Evolutionary conservation across 2,329 filamentous ascomycete genomes (phyloP), one percentile per base, ranked within the genome.

Genomic region (Xylariaceae sp.): DNA sequence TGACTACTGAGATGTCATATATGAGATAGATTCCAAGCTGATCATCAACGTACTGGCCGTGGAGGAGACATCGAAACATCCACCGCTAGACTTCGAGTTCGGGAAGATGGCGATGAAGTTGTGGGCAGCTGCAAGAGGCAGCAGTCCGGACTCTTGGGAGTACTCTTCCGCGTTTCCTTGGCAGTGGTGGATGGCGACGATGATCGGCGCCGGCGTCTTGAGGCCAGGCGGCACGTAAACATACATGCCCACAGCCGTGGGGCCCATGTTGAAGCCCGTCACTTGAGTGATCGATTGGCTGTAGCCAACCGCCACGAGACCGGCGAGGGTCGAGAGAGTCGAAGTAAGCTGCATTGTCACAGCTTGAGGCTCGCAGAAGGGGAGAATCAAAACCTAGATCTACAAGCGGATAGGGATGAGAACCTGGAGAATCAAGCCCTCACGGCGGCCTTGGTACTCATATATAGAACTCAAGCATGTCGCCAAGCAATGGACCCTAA

Each of bases 11-110:
- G 22, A 8, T 3, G 11, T 5, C 6, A 40, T 6, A n/a, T 22
- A 25, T 2, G n/a, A 36, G 20, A 3, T 27, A 21, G 3, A 2
- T 17, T 5, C 11, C 6, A 14, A 12, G 17, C 40, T 22, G 16
- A 12, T 36, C 20, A 22, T 14, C 44, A 23, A 56, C 58, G 25
- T 55, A 63, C 61, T 56, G 25, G 66, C 69, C 32, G 68, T 68
- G 8, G 73, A 78, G 5, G 76, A 72, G 5, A 83, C 79, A 53
- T 83, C 80, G 73, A 79, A 83, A 64, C 80, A 83, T 35, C 61
- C 70, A 32, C 66, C 69, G 12, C 56, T 58, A 44, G 64, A 67
- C 40, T 56, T 66, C 5, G 65, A 71, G 54, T 67, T 66, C 2
- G 73, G 73, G 49, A 71, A 75, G 50, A 75, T 70, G 16, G 71